A percentile compares a stretch with the other conserved stretches of the same genome.
phyloP scores from a whole-genome alignment of 2,329 filamentous ascomycete genomes.

The Dactylella cylindrospora region DNA sequence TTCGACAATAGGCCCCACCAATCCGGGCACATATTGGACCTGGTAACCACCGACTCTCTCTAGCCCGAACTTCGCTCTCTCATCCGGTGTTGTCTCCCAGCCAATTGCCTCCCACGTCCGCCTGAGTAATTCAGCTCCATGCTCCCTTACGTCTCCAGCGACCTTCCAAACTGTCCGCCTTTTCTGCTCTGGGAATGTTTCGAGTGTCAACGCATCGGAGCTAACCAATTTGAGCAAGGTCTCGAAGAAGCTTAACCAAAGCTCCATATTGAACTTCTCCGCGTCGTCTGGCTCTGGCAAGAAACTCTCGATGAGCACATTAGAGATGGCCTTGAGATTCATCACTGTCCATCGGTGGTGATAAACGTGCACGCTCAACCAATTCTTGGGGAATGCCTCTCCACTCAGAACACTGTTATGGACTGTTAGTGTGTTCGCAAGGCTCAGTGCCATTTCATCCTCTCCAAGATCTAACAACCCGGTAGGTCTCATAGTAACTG shows the following conservation, averaged over 20 bases:
- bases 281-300: slow-evolving; percentile 88
- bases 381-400: slow-evolving; percentile 82
- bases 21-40: slow-evolving; percentile 91
- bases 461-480: slow-evolving; percentile 75
- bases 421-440: slow-evolving; percentile 78
- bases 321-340: slow-evolving; percentile 77
- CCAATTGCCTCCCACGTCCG: slow-evolving; percentile 93
- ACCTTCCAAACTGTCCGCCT: slow-evolving; percentile 97
- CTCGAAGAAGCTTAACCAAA: slow-evolving; percentile 92
- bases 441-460: slow-evolving; percentile 70
- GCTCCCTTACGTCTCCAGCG: slow-evolving; percentile 89
- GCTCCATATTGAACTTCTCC: slow-evolving; percentile 84
- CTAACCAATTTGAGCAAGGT: slow-evolving; percentile 86
- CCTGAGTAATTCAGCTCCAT: slow-evolving; percentile 81
- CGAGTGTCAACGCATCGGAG: slow-evolving; percentile 82
- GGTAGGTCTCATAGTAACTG: slow-evolving; percentile 71
- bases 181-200: slow-evolving; percentile 97
- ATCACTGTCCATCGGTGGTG: slow-evolving; percentile 88
- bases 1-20: slow-evolving; percentile 89
- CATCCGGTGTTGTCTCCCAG: slow-evolving; percentile 85
- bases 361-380: slow-evolving; percentile 91
- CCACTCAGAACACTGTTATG: slow-evolving; percentile 86
- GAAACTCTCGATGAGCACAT: slow-evolving; percentile 77
- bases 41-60: slow-evolving; percentile 92
- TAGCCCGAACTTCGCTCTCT: slow-evolving; percentile 74